Percentiles rank a stretch among this genome's conserved stretches.
These are phyloP conservation scores for Withania somnifera DNA, from an alignment of 305 asterid genomes.

Conservation along the genomic window DNA sequence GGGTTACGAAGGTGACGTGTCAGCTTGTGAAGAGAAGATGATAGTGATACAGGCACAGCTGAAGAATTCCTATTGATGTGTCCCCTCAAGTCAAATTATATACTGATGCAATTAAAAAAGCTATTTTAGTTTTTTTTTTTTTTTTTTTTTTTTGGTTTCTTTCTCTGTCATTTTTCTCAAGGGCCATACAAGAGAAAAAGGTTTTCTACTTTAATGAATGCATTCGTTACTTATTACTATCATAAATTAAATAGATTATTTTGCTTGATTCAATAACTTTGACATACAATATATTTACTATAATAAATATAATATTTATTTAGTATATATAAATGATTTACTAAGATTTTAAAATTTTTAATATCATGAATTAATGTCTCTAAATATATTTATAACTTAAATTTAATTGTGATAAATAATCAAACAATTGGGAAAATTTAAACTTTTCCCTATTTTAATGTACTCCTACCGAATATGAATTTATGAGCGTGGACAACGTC, in stretches of 20 bases:
- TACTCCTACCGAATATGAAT: neutral
- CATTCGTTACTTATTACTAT: neutral
- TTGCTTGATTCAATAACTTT: too few species aligned
- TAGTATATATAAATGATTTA: too few species aligned
- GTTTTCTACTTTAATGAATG: neutral
- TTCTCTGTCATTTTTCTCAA: neutral
- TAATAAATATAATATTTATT: too few species aligned
- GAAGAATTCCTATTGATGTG: neutral
- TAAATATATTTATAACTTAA: too few species aligned
- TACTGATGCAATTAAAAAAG: neutral
- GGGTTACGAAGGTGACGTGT: neutral
- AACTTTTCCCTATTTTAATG: neutral
- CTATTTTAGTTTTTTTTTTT: neutral
- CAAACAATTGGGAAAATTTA: neutral
- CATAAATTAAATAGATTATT: too few species aligned
- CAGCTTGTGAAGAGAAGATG: neutral
- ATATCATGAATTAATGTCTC: too few species aligned
- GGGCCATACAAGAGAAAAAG: neutral
- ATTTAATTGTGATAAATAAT: neutral
- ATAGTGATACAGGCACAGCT: neutral
- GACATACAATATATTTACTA: too few species aligned
- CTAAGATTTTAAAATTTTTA: too few species aligned
- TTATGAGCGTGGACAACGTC: neutral
- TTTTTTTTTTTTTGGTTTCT: neutral
- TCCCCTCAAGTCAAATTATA: neutral